These are phyloP conservation scores for Paraphaeosphaeria minitans DNA, from an alignment of 2,329 filamentous ascomycete genomes.

Conservation along the genomic window DNA sequence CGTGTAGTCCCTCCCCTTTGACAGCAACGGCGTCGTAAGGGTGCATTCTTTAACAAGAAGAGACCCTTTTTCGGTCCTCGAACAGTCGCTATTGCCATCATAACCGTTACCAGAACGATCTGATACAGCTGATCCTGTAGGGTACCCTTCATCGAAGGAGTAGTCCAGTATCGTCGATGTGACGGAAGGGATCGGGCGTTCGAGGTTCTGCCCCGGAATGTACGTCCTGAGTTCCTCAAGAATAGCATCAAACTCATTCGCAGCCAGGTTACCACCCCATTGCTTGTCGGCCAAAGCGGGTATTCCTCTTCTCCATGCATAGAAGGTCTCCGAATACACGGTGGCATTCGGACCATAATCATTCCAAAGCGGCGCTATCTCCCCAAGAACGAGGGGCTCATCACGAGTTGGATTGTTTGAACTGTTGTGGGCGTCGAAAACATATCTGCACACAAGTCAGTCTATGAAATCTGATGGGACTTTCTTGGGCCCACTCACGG, in stretches of 20 bases:
- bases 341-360: slow-evolving; percentile 52
- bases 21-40: slow-evolving; percentile 54
- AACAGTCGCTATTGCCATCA: slow-evolving; percentile 49
- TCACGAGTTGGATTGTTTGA: slow-evolving; percentile 36
- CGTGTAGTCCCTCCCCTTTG: slow-evolving; percentile 64
- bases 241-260: slow-evolving; percentile 43
- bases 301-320: slow-evolving; percentile 48
- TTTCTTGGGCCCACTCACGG: slow-evolving; percentile 22
- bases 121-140: slow-evolving; percentile 22
- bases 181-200: slow-evolving; percentile 42
- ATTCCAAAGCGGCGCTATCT: slow-evolving; percentile 50
- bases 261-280: slow-evolving; percentile 47
- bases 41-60: slow-evolving; percentile 47
- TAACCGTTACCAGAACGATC: slow-evolving; percentile 52
- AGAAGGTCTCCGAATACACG: slow-evolving; percentile 51
- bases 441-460: slow-evolving; percentile 13
- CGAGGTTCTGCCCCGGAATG: slow-evolving; percentile 50
- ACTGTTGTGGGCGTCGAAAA: slow-evolving; percentile 46
- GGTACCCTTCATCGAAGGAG: slow-evolving; percentile 28
- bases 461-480: background rate
- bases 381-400: slow-evolving; percentile 31
- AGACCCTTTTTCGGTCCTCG: slow-evolving; percentile 33
- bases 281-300: slow-evolving; percentile 47
- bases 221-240: slow-evolving; percentile 49
- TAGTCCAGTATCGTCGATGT: slow-evolving; percentile 47